phyloP scores from a whole-genome alignment of 2,329 filamentous ascomycete species.

The Neurospora crassa region DNA sequence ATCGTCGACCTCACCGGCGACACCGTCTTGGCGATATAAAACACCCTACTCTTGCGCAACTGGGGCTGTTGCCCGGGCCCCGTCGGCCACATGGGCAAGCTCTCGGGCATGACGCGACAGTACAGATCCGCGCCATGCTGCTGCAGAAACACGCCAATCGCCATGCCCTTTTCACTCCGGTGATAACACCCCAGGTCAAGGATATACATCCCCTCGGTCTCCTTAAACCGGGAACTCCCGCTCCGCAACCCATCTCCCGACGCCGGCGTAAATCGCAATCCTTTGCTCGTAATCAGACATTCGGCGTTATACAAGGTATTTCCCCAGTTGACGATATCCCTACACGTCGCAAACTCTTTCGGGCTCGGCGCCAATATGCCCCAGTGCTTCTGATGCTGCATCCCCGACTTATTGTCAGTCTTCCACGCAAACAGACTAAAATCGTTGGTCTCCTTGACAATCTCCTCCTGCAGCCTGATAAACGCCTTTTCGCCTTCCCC shows the following conservation, averaged over 20 bases:
- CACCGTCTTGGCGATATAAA: conserved; percentile 9
- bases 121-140: conserved; percentile 12
- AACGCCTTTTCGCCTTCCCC: conserved; percentile 11
- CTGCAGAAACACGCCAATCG: conserved; percentile 8
- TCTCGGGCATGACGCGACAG: conserved; percentile 5
- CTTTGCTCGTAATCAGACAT: conserved; percentile 12
- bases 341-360: conserved; percentile 2
- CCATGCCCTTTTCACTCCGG: neutral
- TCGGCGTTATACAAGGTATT: conserved; percentile 11
- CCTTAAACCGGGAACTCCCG: neutral
- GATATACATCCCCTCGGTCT: conserved; percentile 2
- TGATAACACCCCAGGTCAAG: conserved; percentile 8
- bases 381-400: conserved; percentile 3
- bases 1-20: conserved; percentile 5
- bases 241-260: neutral
- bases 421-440: conserved; percentile 19
- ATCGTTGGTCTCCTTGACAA: conserved; percentile 13
- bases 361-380: conserved; percentile 8
- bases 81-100: neutral
- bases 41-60: conserved; percentile 2
- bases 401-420: neutral
- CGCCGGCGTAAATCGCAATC: conserved; percentile 9
- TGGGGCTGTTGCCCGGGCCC: neutral
- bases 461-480: conserved; percentile 10
- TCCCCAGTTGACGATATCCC: conserved; percentile 1